Evolutionary conservation across 2,329 filamentous ascomycete genomes (phyloP).

Genomic region (Pseudogymnoascus sp.): DNA sequence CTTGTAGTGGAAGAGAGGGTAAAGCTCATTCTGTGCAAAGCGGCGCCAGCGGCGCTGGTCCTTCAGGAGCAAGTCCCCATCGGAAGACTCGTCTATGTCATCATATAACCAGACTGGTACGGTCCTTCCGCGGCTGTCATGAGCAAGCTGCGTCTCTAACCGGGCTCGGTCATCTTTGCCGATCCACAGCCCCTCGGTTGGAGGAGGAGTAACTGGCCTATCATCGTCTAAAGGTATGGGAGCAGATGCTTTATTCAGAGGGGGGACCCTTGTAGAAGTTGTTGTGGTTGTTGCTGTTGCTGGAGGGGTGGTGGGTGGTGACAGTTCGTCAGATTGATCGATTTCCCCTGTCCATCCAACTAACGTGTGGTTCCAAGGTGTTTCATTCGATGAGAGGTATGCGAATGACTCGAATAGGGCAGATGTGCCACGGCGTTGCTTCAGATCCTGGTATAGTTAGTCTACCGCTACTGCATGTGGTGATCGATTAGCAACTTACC

Average conservation of each 20-base stretch:
- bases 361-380: constrained; percentile 83
- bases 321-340: constrained; percentile 39
- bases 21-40: constrained; percentile 86
- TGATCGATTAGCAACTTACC: constrained; percentile 36
- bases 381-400: constrained; percentile 74
- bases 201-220: constrained; percentile 47
- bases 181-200: constrained; percentile 62
- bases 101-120: constrained; percentile 86
- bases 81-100: constrained; percentile 55
- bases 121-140: constrained; percentile 67
- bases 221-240: constrained; percentile 65
- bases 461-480: not conserved
- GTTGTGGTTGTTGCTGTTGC: constrained; percentile 30
- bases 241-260: constrained; percentile 67
- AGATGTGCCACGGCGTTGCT: constrained; percentile 74
- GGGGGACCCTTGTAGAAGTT: constrained; percentile 35
- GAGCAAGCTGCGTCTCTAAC: constrained; percentile 65
- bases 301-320: constrained; percentile 40
- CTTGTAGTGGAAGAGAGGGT: constrained; percentile 93
- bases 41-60: constrained; percentile 82
- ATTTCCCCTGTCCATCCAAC: constrained; percentile 95
- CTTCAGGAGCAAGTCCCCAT: constrained; percentile 62
- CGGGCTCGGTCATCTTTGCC: constrained; percentile 59
- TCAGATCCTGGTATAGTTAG: constrained; percentile 52
- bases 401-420: constrained; percentile 87